These are phyloP conservation scores for Clitocybe nebularis DNA, from an alignment of 1,284 basidiomycete genomes.

Conservation along the genomic window DNA sequence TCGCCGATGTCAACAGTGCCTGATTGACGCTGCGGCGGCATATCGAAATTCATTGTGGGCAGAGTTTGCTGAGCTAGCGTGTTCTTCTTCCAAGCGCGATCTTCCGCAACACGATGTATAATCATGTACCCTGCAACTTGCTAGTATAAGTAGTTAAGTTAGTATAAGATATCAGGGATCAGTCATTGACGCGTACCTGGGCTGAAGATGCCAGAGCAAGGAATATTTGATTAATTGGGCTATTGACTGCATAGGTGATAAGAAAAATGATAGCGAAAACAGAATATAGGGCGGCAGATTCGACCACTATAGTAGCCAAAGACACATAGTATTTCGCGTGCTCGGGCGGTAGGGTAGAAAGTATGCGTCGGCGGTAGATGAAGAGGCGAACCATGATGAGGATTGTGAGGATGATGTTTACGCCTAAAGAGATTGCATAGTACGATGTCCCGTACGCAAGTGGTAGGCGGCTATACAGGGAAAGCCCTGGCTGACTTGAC, in stretches of 20 bases:
- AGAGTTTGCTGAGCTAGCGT: slow-evolving; percentile 18
- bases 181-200: slow-evolving; percentile 25
- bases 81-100: slow-evolving; percentile 31
- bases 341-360: slow-evolving; percentile 27
- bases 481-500: slow-evolving; percentile 37
- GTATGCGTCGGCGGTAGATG: slow-evolving; percentile 30
- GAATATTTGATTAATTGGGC: slow-evolving; percentile 36
- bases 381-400: slow-evolving; percentile 38
- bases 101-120: slow-evolving; percentile 37
- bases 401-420: slow-evolving; percentile 41
- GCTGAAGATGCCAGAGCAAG: slow-evolving; percentile 27
- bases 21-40: too few species aligned
- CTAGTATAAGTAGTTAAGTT: slow-evolving; percentile 17
- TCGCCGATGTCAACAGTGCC: too few species aligned
- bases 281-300: slow-evolving; percentile 41
- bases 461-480: slow-evolving; percentile 36
- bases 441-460: slow-evolving; percentile 38
- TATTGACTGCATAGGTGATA: slow-evolving; percentile 37
- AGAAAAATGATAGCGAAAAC: slow-evolving; percentile 39
- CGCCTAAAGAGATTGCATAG: slow-evolving; percentile 38
- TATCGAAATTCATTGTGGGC: slow-evolving; percentile 1
- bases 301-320: slow-evolving; percentile 37
- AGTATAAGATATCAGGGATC: neutral
- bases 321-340: slow-evolving; percentile 36
- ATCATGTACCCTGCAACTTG: slow-evolving; percentile 42